phyloP scores from a whole-genome alignment of 176 grass and related monocot species.

The Ampelocalamus luodianensis region DNA sequence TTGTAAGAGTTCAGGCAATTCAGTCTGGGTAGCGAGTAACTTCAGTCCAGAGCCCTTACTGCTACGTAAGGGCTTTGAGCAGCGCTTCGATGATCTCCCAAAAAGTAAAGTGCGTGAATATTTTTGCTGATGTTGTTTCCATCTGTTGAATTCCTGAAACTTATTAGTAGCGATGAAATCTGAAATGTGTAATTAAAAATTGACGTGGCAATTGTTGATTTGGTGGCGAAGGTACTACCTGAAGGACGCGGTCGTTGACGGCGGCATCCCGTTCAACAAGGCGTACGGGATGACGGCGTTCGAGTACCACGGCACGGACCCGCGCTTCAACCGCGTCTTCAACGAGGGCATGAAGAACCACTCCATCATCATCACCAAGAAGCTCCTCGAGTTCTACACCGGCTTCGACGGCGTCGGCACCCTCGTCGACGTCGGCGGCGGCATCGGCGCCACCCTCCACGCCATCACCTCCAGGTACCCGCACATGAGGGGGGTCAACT shows the following conservation, averaged over 20 bases:
- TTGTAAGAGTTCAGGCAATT: background rate
- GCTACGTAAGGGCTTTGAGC: too few relatives aligned
- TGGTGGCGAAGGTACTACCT: slow-evolving; percentile 65
- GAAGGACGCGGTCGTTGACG: slow-evolving; percentile 80
- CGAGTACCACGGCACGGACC: slow-evolving; percentile 85
- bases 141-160: background rate
- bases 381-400: slow-evolving; percentile 75
- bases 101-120: too few relatives aligned
- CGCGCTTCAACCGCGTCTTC: slow-evolving; percentile 94
- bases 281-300: slow-evolving; percentile 92
- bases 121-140: background rate
- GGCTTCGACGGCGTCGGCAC: slow-evolving; percentile 67
- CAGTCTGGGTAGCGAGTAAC: background rate
- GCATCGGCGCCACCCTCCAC: slow-evolving; percentile 75
- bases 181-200: background rate
- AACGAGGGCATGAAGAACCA: slow-evolving; percentile 98
- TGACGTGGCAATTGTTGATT: background rate
- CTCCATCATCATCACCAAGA: slow-evolving; percentile 82
- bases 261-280: slow-evolving; percentile 98
- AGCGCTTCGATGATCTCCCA: too few relatives aligned
- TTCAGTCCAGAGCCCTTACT: background rate
- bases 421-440: slow-evolving; percentile 90
- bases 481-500: slow-evolving; percentile 68
- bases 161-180: background rate
- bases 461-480: slow-evolving; percentile 64